Evolutionary conservation across 2,329 filamentous ascomycete species (phyloP).

Genomic region (Fusarium lateritium): DNA sequence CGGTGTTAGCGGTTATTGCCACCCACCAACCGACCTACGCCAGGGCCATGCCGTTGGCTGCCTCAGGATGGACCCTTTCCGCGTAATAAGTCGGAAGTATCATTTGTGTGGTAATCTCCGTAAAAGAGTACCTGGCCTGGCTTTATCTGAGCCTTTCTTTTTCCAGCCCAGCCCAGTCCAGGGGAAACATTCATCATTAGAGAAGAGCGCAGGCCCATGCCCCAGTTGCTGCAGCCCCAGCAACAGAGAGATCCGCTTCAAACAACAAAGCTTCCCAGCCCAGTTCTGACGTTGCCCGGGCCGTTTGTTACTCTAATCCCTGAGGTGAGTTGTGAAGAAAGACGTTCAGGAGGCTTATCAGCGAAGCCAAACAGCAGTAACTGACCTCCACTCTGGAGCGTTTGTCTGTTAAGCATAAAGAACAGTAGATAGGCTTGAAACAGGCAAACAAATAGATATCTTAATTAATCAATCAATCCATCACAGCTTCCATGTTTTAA

Average conservation of each 20-base stretch:
- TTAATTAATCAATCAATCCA: slow-evolving; percentile 6
- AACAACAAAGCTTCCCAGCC: slow-evolving; percentile 33
- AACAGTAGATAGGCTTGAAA: background rate
- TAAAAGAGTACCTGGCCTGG: slow-evolving; percentile 40
- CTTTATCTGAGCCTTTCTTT: slow-evolving; percentile 23
- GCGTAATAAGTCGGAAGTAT: slow-evolving; percentile 37
- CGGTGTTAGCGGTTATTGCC: slow-evolving; percentile 47
- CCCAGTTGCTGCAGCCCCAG: slow-evolving; percentile 44
- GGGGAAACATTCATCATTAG: slow-evolving; percentile 40
- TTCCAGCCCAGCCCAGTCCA: slow-evolving; percentile 20
- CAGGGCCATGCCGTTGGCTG: slow-evolving; percentile 46
- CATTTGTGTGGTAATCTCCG: slow-evolving; percentile 15
- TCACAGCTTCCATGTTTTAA: slow-evolving; percentile 1
- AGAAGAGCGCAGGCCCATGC: slow-evolving; percentile 23
- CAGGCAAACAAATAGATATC: background rate
- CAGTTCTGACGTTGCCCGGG: slow-evolving; percentile 9
- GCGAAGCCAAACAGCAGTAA: background rate
- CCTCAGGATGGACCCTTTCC: slow-evolving; percentile 47
- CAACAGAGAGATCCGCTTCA: slow-evolving; percentile 31
- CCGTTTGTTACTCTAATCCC: slow-evolving; percentile 12
- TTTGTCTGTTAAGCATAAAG: slow-evolving; percentile 4
- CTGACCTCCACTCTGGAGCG: background rate
- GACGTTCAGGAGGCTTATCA: slow-evolving; percentile 24
- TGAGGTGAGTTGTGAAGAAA: slow-evolving; percentile 2
- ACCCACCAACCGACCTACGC: slow-evolving; percentile 30